phyloP scores from a whole-genome alignment of 768 basidiomycete genomes.

The Pilatotrama ljubarskyi region DNA sequence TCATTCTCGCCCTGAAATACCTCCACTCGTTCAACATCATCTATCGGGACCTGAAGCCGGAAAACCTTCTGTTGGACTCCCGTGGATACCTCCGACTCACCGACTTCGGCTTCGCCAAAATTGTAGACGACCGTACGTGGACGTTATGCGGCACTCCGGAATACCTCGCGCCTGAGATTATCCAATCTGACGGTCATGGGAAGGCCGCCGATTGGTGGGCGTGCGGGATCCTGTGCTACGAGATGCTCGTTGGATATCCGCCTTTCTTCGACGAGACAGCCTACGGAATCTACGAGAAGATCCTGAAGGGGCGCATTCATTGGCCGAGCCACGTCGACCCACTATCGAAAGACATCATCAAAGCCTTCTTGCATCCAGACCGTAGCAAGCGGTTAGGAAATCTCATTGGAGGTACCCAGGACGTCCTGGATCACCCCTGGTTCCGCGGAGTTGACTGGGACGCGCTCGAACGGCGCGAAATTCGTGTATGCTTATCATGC shows the following conservation, averaged over 20 bases:
- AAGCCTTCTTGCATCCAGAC: constrained; percentile 88
- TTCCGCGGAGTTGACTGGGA: constrained; percentile 95
- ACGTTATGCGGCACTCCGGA: constrained; percentile 96
- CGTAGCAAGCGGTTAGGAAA: constrained; percentile 91
- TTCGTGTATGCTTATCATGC: constrained; percentile 57
- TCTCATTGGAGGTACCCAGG: constrained; percentile 87
- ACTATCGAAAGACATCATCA: constrained; percentile 85
- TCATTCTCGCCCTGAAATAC: constrained; percentile 92
- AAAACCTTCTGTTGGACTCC: constrained; percentile 94
- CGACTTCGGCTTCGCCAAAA: constrained; percentile 98
- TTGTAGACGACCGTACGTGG: constrained; percentile 97
- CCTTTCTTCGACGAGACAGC: constrained; percentile 99
- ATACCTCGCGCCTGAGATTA: constrained; percentile 98
- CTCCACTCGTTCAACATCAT: constrained; percentile 96
- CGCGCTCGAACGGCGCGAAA: constrained; percentile 81
- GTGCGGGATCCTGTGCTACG: constrained; percentile 93
- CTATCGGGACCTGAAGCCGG: constrained; percentile 97
- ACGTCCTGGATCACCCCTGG: constrained; percentile 91
- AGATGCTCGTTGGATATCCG: constrained; percentile 98
- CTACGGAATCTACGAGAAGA: constrained; percentile 98
- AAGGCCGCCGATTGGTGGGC: constrained; percentile 99
- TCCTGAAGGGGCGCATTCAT: constrained; percentile 81
- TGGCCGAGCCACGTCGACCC: constrained; percentile 93
- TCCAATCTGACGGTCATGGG: constrained; percentile 95
- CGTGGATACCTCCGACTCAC: constrained; percentile 93